Percentiles rank a stretch among this genome's conserved stretches.
These are phyloP conservation scores for Blastomyces silverae DNA, from an alignment of 2,329 filamentous ascomycete genomes.

Conservation along the genomic window DNA sequence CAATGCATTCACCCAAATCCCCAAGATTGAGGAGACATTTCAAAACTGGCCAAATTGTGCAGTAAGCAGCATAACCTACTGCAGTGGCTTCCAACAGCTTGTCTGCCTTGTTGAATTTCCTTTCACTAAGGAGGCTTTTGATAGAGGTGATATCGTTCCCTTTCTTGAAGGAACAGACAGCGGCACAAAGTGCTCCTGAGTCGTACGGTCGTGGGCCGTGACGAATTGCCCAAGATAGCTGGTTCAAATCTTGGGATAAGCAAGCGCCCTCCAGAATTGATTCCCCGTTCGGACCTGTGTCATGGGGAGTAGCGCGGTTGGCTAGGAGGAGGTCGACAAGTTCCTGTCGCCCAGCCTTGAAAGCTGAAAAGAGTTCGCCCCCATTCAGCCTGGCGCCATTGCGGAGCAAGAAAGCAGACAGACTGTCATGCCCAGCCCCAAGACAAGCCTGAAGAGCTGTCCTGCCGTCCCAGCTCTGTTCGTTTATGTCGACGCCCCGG, in stretches of 20 bases:
- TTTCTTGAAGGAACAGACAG: neutral
- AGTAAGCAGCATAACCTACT: neutral
- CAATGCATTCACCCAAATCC: neutral
- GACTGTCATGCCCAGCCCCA: neutral
- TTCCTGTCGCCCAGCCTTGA: neutral
- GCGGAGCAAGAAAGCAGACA: neutral
- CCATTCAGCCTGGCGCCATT: neutral
- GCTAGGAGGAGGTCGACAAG: neutral
- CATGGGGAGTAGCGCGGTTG: neutral
- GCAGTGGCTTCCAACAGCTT: constrained; percentile 2
- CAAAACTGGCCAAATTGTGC: neutral
- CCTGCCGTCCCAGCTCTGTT: neutral
- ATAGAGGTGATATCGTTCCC: neutral
- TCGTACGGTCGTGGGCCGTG: neutral
- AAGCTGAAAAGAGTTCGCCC: constrained; percentile 2
- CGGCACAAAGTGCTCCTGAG: constrained; percentile 3
- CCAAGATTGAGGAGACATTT: neutral
- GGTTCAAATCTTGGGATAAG: neutral
- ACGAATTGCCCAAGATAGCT: neutral
- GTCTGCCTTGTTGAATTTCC: neutral
- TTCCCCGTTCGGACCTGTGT: neutral
- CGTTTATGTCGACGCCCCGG: constrained; percentile 6
- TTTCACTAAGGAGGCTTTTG: neutral
- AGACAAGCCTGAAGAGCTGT: constrained; percentile 5
- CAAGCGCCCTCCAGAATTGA: constrained; percentile 2